phyloP scores from a whole-genome alignment of 2,329 filamentous ascomycete genomes.

The Emmonsiellopsis sp. region DNA sequence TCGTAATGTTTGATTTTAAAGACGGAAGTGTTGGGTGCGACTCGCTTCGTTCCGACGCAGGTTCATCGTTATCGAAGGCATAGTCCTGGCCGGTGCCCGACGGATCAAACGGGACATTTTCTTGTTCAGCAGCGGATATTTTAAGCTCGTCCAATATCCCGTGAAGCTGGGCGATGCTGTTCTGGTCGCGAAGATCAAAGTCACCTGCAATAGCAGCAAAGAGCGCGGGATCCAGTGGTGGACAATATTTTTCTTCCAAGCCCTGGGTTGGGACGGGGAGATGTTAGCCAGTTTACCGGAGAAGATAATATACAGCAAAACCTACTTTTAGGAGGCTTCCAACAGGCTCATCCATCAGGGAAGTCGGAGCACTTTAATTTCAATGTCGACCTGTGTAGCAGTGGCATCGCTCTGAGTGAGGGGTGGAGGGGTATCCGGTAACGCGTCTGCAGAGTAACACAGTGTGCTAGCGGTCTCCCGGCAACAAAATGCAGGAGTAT shows the following conservation, averaged over 20 bases:
- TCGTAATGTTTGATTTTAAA: constrained; percentile 42
- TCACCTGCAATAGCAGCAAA: constrained; percentile 69
- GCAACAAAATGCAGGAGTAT: neutral
- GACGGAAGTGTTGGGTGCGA: constrained; percentile 31
- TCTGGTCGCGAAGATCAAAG: constrained; percentile 50
- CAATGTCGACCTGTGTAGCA: neutral
- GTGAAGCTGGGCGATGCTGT: constrained; percentile 47
- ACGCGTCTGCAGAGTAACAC: neutral
- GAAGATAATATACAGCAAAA: neutral
- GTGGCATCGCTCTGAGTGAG: neutral
- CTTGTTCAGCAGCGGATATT: constrained; percentile 61
- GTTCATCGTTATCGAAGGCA: constrained; percentile 16
- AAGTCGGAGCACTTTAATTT: neutral
- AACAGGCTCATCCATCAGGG: constrained; percentile 3
- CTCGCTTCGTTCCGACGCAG: constrained; percentile 18
- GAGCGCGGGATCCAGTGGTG: constrained; percentile 66
- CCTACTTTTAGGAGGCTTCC: constrained; percentile 1
- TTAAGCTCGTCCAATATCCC: constrained; percentile 58
- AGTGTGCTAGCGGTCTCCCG: neutral
- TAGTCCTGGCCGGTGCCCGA: constrained; percentile 50
- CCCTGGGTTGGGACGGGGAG: constrained; percentile 17
- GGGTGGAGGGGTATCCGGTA: neutral
- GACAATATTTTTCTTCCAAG: constrained; percentile 60
- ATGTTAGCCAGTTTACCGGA: neutral
- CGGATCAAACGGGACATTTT: constrained; percentile 59